Base-by-base conservation (phyloP, 768 basidiomycete genomes). In the Leucocoprinus leucothites region DNA sequence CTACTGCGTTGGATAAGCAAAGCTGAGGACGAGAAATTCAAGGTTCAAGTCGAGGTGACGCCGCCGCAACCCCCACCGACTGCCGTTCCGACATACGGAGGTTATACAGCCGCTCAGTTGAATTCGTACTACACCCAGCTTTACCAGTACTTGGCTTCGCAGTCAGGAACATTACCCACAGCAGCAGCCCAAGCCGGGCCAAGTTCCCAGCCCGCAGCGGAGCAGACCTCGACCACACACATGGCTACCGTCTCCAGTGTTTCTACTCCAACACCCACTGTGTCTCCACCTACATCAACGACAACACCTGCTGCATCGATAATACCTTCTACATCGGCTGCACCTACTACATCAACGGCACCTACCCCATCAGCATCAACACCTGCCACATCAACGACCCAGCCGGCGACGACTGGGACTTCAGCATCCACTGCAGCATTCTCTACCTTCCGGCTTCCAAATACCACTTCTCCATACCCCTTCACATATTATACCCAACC, bases 1-100 rank as follows among this genome's bases (percentile, higher is more conserved):
- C 67, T 89, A 24, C 54, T 94, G 31, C 77, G 89, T 46, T 91
- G 85, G 85, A 66, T 89, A 22, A 91, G 87, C 64, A 79, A 73
- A 53, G 70, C 67, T 21, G 91, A 91, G 66, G 76, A 84, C 35
- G 69, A 77, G 6, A 78, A 78, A 48, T 74, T 85, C 11, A 64
- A 75, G 1, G 64, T 74, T 36, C 35, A 38, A 13, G 48, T 47
- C 13, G 31, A 55, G 26, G 54, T 56, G 25, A 34, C 53, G 18
- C 48, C 57, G 1, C 53, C 57, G 9, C 71, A 69, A 3, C 72
- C 75, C 1, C 69, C 74, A 1, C 62, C 67, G 8, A 60, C 61
- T 3, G 53, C 63, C 3, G 55, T 62, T 3, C 55, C 60, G 18
- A n/a, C 60, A 9, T 51, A 59, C 16, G 38, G 38, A 38, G 11